Conservation (phyloP, 75 land plant species). For the Picea glauca region DNA sequence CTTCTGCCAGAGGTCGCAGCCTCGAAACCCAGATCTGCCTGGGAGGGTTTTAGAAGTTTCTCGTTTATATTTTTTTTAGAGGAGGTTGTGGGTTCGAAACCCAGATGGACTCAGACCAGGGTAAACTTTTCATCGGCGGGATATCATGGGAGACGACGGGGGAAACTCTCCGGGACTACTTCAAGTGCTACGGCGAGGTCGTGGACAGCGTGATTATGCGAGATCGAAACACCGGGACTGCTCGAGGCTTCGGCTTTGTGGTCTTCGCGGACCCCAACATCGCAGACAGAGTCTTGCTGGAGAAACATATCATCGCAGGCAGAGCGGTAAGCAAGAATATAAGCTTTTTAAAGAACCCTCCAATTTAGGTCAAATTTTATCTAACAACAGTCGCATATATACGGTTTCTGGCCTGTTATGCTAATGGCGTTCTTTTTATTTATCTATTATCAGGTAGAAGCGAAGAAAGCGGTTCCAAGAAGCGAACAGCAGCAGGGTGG, state of each 20-base stretch:
- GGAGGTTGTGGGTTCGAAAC: not conserved
- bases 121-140: constrained; percentile 90
- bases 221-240: constrained; percentile 67
- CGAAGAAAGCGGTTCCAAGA: constrained; percentile 74
- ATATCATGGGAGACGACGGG: constrained; percentile 92
- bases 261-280: constrained; percentile 65
- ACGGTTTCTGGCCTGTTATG: not conserved
- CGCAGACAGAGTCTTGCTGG: constrained; percentile 63
- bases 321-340: constrained; percentile 41
- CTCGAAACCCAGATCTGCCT: not conserved
- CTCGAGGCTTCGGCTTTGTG: constrained; percentile 82
- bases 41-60: not conserved
- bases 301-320: constrained; percentile 71
- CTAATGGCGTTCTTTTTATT: not conserved
- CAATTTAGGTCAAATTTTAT: too few species aligned
- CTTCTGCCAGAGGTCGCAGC: not conserved
- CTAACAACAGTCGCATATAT: too few species aligned
- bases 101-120: constrained; percentile 75
- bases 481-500: constrained; percentile 62
- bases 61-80: not conserved
- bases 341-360: too few species aligned
- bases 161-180: constrained; percentile 67
- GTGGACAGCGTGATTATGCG: constrained; percentile 70
- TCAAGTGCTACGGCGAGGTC: constrained; percentile 68
- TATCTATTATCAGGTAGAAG: constrained; percentile 61